phyloP scores from a whole-genome alignment of 192 early-diverging fungal species.

The Rhizophagus clarus region DNA sequence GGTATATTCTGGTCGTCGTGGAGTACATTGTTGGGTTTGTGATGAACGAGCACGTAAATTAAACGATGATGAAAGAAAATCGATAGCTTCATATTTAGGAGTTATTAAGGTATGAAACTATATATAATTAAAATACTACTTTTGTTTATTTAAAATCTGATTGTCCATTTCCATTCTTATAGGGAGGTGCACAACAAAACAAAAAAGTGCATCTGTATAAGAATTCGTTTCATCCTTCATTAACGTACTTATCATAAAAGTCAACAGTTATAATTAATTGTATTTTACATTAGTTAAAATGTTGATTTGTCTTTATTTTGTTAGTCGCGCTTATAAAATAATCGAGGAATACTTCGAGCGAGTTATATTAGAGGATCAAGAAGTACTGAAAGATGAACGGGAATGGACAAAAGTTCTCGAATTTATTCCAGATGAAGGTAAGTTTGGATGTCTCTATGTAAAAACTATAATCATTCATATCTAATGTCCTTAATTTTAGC shows the following conservation, averaged over 20 bases:
- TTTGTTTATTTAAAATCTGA: not conserved
- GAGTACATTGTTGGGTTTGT: constrained; percentile 98
- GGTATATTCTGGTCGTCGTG: constrained; percentile 96
- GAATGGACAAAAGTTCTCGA: constrained; percentile 78
- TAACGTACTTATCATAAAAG: constrained; percentile 49
- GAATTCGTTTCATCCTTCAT: constrained; percentile 66
- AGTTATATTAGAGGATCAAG: constrained; percentile 71
- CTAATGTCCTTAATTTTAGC: not conserved
- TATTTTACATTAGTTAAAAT: not conserved
- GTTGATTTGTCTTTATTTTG: not conserved
- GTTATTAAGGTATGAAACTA: constrained; percentile 57
- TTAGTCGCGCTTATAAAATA: constrained; percentile 64
- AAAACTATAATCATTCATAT: not conserved
- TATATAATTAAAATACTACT: not conserved
- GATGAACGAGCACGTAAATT: constrained; percentile 85
- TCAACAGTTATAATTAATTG: constrained; percentile 30
- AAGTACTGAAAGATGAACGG: constrained; percentile 62
- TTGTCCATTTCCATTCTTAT: not conserved
- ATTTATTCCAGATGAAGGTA: constrained; percentile 78
- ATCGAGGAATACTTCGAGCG: constrained; percentile 74
- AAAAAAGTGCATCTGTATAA: constrained; percentile 73
- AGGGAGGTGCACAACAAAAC: constrained; percentile 74
- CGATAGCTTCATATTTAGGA: constrained; percentile 83
- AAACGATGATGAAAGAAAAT: constrained; percentile 73
- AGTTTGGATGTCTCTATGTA: not conserved